Conservation (phyloP, 192 early-diverging fungal genomes). For the Coemansia pectinata region DNA sequence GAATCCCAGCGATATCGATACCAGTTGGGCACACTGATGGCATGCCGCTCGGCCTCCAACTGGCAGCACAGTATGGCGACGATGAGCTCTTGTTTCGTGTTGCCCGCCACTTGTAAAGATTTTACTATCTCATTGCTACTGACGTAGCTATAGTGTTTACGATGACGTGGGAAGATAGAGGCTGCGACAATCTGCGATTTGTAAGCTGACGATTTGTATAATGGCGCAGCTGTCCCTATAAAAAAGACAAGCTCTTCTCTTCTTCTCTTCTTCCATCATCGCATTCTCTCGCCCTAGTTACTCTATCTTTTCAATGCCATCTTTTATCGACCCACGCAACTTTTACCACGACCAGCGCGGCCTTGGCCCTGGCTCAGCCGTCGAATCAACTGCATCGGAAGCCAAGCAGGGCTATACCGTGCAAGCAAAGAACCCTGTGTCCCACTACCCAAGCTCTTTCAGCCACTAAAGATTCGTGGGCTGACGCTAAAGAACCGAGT, state of each 20-base stretch:
- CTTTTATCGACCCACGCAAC: constrained; percentile 6
- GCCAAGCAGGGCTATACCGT: constrained; percentile 38
- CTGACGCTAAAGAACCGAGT: constrained; percentile 77
- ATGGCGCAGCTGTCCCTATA: background rate
- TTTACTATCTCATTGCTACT: background rate
- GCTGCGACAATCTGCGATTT: background rate
- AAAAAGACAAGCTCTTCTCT: background rate
- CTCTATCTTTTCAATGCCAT: background rate
- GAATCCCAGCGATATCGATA: constrained; percentile 72
- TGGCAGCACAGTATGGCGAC: constrained; percentile 84
- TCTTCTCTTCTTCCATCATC: background rate
- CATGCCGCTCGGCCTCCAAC: constrained; percentile 80
- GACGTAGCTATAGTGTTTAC: background rate
- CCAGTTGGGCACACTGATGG: constrained; percentile 57
- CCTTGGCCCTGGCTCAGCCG: constrained; percentile 28
- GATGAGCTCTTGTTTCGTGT: constrained; percentile 58
- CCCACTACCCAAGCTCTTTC: constrained; percentile 59
- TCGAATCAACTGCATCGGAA: constrained; percentile 36
- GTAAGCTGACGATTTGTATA: background rate
- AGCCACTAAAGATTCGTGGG: constrained; percentile 66
- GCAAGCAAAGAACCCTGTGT: background rate
- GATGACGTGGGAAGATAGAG: background rate
- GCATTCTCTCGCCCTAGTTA: background rate
- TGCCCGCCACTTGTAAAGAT: constrained; percentile 15
- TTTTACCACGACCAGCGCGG: constrained; percentile 42